Evolutionary conservation across 2,329 filamentous ascomycete species (phyloP), one percentile per base, ranked within the genome.

Genomic region (Rugonectria rugulosa): DNA sequence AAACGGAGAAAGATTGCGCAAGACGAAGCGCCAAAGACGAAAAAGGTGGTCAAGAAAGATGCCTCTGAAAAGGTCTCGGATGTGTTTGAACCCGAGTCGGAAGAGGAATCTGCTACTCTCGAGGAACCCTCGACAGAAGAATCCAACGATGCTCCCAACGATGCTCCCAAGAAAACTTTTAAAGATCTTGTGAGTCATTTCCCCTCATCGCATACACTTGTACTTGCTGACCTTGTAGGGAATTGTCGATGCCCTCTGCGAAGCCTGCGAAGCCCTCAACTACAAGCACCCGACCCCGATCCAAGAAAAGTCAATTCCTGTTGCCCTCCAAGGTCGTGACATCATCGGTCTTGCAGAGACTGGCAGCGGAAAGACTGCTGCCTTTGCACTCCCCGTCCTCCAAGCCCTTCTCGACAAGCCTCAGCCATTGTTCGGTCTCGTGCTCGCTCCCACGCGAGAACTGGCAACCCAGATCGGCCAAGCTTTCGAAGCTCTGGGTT

Each of bases 341-440:
- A 81, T 98, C 27, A 97, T 99, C 65, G 95, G 93, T 36, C 82
- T 98, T 46, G 95, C 95, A 26, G 94, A 99, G 76, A 99, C 95
- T 0, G 95, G 95, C 65, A 92, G 88, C 70, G 95, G 95, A 75
- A 99, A 98, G 79, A 98, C 95, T 0, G 94, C 92, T 6, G 93
- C 95, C 0, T 99, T 98, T 72, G 92, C 92, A 0, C 80, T 99
- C 3, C 95, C 95, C 1, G 96, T 99, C 32, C 83, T 99, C 3
- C 93, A 97, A 72, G 87, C 90, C 3, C 84, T 99, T 2, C 89
- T 98, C 76, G 90, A 95, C 52, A 91, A 92, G 66, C 93, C 93
- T 0, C 90, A 92, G 65, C 81, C 91, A 3, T 79, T 96, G 41
- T 97, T 95, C 69, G 90, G 89, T n/a, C 86, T 98, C 42, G 86